These are phyloP conservation scores for Sporothrix inflata DNA, from an alignment of 2,329 filamentous ascomycete species.

Conservation along the genomic window DNA sequence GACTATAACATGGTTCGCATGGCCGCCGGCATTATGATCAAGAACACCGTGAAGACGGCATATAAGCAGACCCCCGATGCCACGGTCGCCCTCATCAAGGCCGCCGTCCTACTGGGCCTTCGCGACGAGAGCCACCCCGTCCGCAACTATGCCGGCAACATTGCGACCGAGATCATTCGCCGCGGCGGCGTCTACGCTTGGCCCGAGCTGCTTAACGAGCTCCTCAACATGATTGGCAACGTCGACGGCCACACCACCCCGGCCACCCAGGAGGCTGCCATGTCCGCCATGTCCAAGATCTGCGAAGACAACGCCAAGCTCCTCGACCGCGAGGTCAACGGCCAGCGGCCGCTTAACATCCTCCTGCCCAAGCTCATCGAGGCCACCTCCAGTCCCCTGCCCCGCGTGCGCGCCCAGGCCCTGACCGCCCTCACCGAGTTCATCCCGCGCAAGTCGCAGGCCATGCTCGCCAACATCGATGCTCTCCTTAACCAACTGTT, in stretches of 20 bases:
- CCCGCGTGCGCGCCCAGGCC: conserved; percentile 79
- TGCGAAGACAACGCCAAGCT: conserved; percentile 93
- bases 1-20: conserved; percentile 79
- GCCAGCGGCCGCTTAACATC: conserved; percentile 83
- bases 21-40: conserved; percentile 90
- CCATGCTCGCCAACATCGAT: conserved; percentile 80
- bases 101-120: conserved; percentile 75
- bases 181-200: conserved; percentile 85
- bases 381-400: conserved; percentile 74
- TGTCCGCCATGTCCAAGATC: conserved; percentile 90
- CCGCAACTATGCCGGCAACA: conserved; percentile 85
- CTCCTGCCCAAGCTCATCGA: conserved; percentile 89
- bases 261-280: conserved; percentile 86
- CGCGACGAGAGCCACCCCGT: conserved; percentile 83
- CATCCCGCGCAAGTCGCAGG: conserved; percentile 79
- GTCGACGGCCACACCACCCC: conserved; percentile 66
- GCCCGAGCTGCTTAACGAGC: conserved; percentile 85
- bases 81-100: conserved; percentile 77
- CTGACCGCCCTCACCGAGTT: conserved; percentile 90
- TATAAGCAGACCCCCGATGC: conserved; percentile 76
- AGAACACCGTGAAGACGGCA: conserved; percentile 81
- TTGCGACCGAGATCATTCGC: conserved; percentile 88
- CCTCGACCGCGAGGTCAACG: conserved; percentile 84
- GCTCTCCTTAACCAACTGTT: conserved; percentile 82
- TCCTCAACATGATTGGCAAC: conserved; percentile 78